phyloP scores from a whole-genome alignment of 208 protist species.

The Crithidia acanthocephali region DNA sequence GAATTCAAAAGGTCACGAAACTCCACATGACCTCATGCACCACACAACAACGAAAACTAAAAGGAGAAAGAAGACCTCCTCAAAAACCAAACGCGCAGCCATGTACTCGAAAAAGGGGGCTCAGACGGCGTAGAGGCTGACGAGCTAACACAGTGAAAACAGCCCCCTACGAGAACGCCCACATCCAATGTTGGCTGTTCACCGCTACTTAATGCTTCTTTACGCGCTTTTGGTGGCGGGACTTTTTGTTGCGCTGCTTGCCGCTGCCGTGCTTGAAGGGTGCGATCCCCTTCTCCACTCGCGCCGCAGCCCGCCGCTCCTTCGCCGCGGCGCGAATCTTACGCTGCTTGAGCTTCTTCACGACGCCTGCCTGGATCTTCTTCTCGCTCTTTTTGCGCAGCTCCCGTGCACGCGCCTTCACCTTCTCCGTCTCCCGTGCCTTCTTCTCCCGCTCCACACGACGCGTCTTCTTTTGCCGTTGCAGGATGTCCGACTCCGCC shows the following conservation, averaged over 20 bases:
- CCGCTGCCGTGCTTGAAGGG: constrained; percentile 63
- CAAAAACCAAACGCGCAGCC: too few species aligned
- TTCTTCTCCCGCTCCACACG: constrained; percentile 63
- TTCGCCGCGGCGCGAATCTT: constrained; percentile 76
- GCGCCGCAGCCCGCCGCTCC: constrained; percentile 66
- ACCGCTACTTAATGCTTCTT: constrained; percentile 70
- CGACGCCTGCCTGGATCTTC: constrained; percentile 74
- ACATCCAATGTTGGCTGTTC: too few species aligned
- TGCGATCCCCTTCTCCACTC: constrained; percentile 59
- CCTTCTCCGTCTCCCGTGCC: constrained; percentile 53
- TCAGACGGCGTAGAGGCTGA: too few species aligned
- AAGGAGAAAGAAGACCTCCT: too few species aligned
- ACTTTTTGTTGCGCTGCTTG: constrained; percentile 75
- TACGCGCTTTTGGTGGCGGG: constrained; percentile 63
- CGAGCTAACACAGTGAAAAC: too few species aligned
- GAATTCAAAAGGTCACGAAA: too few species aligned
- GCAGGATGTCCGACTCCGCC: constrained; percentile 65
- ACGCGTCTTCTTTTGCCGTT: constrained; percentile 53
- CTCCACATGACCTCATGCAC: too few species aligned
- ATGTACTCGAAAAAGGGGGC: too few species aligned
- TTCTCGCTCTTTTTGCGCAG: constrained; percentile 77
- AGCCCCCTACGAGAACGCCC: too few species aligned
- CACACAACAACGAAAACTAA: too few species aligned
- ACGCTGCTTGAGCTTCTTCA: constrained; percentile 90
- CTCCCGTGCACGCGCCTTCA: constrained; percentile 57